Evolutionary conservation across 139 green algal species (phyloP).

Genomic region (Desmodesmus armatus): DNA sequence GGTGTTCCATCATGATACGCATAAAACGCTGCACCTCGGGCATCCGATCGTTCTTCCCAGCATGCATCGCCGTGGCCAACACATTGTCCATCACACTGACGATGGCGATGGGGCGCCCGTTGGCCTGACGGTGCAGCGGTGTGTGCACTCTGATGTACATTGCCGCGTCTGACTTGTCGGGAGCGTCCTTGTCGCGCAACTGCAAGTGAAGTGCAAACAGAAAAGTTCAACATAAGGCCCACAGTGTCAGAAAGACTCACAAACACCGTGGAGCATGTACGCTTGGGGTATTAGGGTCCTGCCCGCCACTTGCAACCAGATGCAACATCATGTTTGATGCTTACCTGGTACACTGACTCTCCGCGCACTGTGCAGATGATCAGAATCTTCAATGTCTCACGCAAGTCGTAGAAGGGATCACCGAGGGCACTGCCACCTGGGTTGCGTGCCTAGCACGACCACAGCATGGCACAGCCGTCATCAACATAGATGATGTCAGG

Average conservation of each 20-base stretch:
- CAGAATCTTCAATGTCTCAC: slow-evolving; percentile 19
- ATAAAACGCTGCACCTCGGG: not conserved
- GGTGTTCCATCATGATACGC: not conserved
- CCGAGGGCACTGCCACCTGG: not conserved
- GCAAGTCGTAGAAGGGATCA: slow-evolving; percentile 12
- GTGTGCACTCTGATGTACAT: slow-evolving; percentile 13
- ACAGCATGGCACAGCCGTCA: no score
- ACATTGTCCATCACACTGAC: slow-evolving; percentile 16
- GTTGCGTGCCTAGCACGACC: no score
- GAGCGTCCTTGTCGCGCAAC: not conserved
- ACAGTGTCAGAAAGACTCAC: no score
- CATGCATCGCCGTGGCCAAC: not conserved
- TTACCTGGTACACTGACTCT: not conserved
- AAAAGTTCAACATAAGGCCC: no score
- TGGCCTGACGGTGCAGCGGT: slow-evolving; percentile 1
- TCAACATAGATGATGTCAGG: no score
- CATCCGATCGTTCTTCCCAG: not conserved
- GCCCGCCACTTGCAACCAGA: no score
- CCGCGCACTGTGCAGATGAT: not conserved
- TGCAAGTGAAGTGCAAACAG: no score
- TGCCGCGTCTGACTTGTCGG: not conserved
- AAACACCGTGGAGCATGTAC: no score
- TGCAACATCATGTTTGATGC: no score
- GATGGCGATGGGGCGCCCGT: not conserved
- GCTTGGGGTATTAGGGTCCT: no score